Percentiles rank a stretch among this genome's conserved stretches.
Evolutionary conservation across 805 yeast species (phyloP).

Genomic region (Jamesozyma piceae): DNA sequence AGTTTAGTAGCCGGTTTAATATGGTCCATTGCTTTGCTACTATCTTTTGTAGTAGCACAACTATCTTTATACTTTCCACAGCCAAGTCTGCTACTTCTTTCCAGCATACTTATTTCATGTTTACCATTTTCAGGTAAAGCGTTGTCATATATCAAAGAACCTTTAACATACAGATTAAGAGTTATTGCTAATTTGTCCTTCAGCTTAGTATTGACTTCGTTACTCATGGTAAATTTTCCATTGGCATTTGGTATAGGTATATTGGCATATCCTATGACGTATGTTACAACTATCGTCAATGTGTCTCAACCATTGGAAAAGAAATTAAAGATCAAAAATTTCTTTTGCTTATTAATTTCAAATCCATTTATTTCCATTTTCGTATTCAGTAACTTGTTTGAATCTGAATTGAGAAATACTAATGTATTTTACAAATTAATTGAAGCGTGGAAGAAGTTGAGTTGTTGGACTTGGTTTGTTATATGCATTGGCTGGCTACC

Average conservation of each 20-base stretch:
- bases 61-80: conserved; percentile 10
- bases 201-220: conserved; percentile 60
- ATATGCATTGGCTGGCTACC: conserved; percentile 74
- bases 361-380: conserved; percentile 42
- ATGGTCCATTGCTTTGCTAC: conserved; percentile 28
- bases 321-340: conserved; percentile 19
- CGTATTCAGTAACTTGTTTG: conserved; percentile 26
- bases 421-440: conserved; percentile 43
- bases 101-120: conserved; percentile 7
- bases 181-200: conserved; percentile 47
- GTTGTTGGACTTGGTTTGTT: conserved; percentile 81
- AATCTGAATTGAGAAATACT: conserved; percentile 30
- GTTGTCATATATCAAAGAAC: conserved; percentile 4
- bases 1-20: conserved; percentile 14
- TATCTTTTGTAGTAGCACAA: conserved; percentile 16
- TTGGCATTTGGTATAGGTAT: conserved; percentile 65
- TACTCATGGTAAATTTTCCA: conserved; percentile 77
- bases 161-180: conserved; percentile 29
- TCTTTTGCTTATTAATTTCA: conserved; percentile 34
- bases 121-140: background rate
- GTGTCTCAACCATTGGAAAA: background rate
- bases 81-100: conserved; percentile 10
- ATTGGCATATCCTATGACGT: conserved; percentile 65
- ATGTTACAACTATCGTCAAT: conserved; percentile 30
- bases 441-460: conserved; percentile 56